Percentiles rank a stretch among this genome's conserved stretches.
Conservation (phyloP, 73 alveolate species). For the Stentor coeruleus region DNA sequence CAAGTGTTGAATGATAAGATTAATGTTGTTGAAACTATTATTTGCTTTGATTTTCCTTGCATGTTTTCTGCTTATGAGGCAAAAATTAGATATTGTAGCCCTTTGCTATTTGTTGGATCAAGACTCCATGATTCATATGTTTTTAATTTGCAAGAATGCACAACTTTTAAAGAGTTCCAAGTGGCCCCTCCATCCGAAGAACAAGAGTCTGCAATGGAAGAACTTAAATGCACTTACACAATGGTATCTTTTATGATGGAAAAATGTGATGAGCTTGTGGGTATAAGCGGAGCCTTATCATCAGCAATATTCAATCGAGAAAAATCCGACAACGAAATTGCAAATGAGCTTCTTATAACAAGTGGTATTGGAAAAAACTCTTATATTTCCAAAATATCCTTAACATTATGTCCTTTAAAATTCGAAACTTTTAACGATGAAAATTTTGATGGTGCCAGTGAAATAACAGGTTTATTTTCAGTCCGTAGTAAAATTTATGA, state of each 20-base stretch:
- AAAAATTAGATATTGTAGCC: background rate
- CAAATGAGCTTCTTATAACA: background rate
- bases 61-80: constrained; percentile 6
- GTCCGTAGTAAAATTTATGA: background rate
- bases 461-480: background rate
- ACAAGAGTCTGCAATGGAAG: background rate
- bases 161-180: background rate
- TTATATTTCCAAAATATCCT: background rate
- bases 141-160: background rate
- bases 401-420: background rate
- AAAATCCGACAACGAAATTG: background rate
- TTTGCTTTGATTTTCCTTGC: background rate
- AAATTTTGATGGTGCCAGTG: background rate
- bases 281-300: background rate
- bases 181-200: too few relatives aligned
- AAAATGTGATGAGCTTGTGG: constrained; percentile 8
- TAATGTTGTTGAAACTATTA: background rate
- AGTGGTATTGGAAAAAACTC: constrained; percentile 3
- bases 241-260: background rate
- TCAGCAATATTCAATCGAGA: background rate
- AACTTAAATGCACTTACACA: background rate
- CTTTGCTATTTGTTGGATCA: background rate
- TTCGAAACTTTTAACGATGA: constrained; percentile 12
- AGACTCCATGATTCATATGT: constrained; percentile 20
- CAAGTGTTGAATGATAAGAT: background rate